These are phyloP conservation scores for Dipodascus geniculatus DNA, from an alignment of 805 yeast genomes.

Conservation along the genomic window DNA sequence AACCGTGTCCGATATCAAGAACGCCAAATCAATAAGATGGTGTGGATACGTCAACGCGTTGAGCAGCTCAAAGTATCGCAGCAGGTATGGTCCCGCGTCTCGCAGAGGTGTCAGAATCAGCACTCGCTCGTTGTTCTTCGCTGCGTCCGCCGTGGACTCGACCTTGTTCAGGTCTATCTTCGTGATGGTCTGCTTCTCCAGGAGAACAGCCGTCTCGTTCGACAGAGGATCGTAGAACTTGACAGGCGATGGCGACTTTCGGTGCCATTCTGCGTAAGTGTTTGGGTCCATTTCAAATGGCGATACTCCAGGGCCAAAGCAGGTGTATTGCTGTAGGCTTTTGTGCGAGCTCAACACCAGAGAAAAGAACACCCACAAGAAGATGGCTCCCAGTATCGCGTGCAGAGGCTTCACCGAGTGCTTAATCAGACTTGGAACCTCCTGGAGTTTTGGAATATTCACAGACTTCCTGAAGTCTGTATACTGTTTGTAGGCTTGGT, in stretches of 20 bases:
- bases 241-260: constrained; percentile 13
- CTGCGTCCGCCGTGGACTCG: constrained; percentile 13
- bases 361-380: constrained; percentile 6
- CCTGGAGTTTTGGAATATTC: neutral
- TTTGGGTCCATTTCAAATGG: constrained; percentile 16
- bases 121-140: constrained; percentile 42
- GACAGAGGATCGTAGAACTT: constrained; percentile 8
- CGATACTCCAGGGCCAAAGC: constrained; percentile 19
- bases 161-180: constrained; percentile 12
- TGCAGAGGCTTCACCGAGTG: neutral
- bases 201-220: constrained; percentile 8
- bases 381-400: neutral
- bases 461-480: neutral
- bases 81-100: constrained; percentile 68
- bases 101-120: constrained; percentile 64
- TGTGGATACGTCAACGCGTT: constrained; percentile 84
- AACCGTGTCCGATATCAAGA: constrained; percentile 69
- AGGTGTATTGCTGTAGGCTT: constrained; percentile 10
- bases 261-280: constrained; percentile 14
- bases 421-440: neutral
- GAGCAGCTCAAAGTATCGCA: constrained; percentile 72
- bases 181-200: constrained; percentile 6
- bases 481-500: neutral
- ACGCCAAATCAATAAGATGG: constrained; percentile 56
- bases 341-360: constrained; percentile 7